Base-by-base conservation (phyloP, 257 asterid species). In the Verbena officinalis region DNA sequence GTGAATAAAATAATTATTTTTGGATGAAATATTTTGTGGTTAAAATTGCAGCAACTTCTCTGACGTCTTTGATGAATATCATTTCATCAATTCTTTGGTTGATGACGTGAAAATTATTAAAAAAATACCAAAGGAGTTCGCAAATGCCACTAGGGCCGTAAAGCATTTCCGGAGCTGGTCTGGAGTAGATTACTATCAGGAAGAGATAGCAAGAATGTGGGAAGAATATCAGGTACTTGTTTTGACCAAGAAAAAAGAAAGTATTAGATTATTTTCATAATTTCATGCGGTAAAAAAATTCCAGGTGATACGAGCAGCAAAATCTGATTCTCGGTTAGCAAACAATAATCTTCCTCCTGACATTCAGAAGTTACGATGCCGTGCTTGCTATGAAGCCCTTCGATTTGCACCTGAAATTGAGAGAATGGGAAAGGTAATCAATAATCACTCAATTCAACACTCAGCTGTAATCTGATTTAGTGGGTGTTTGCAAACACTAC, bases 131-230 rank as follows among this genome's bases (percentile, higher is more conserved):
- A 65, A 67, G 56, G 88, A 84, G 71, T 67, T 85, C 62, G 69
- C 78, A 70, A 71, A 50, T 53, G 85, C 93, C 59, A 75, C 88
- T 68, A 82, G 79, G 77, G 95, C 92, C 40, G 91, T 85, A 48
- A 92, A 87, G 77, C 87, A 87, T 79, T 92, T 92, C 79, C 83
- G 90, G 72, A 92, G 98, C 77, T 92, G 98, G 98, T 87, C 98
- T 20, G 95, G 97, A 21, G 34, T 77, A 60, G 93, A 89, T 65
- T 92, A 92, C 79, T 92, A 92, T 16, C 83, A 81, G 79, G 81
- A 78, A 40, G 97, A 89, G 75, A 89, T 92, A 73, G 91, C 86
- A 60, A 73, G 73, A 76, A 10, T 92, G 86, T 92, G 96, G 97
- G 84, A 84, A 31, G 95, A 92, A 65, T 86, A 79, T 73, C 81